Percentiles rank a stretch among this genome's conserved stretches.
phyloP scores from a whole-genome alignment of 305 asterid species.

The Fraxinus sp. region DNA sequence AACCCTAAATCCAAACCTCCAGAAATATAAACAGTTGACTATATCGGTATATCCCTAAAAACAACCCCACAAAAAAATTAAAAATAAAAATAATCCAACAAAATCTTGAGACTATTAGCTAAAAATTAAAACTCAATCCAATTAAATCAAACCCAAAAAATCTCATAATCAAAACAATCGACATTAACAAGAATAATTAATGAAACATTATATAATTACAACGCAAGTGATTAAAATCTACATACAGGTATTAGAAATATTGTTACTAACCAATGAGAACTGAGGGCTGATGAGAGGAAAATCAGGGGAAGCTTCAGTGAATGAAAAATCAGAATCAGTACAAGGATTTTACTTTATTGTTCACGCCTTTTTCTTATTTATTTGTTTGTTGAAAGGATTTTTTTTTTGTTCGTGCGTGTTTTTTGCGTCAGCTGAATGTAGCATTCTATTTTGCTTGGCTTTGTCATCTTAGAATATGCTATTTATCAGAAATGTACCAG shows the following conservation, averaged over 20 bases:
- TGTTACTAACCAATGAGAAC: constrained; percentile 19
- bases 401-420: not conserved
- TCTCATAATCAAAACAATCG: not conserved
- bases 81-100: not conserved
- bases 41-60: not conserved
- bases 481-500: not conserved
- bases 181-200: not conserved
- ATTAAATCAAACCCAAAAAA: not conserved
- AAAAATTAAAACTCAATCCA: not conserved
- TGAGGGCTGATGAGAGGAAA: constrained; percentile 15
- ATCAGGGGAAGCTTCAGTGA: constrained; percentile 14
- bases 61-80: not conserved
- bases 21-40: not conserved
- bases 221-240: not conserved
- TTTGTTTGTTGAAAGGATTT: not conserved
- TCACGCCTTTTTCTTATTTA: not conserved
- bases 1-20: not conserved
- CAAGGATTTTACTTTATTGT: constrained; percentile 13
- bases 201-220: not conserved
- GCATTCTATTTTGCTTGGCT: not conserved
- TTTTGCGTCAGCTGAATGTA: not conserved
- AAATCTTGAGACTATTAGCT: not conserved
- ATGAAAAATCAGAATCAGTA: constrained; percentile 20
- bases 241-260: not conserved
- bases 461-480: not conserved